Evolutionary conservation across 805 yeast species (phyloP), one percentile per base, ranked within the genome.

Genomic region (Schwanniomyces occidentalis): DNA sequence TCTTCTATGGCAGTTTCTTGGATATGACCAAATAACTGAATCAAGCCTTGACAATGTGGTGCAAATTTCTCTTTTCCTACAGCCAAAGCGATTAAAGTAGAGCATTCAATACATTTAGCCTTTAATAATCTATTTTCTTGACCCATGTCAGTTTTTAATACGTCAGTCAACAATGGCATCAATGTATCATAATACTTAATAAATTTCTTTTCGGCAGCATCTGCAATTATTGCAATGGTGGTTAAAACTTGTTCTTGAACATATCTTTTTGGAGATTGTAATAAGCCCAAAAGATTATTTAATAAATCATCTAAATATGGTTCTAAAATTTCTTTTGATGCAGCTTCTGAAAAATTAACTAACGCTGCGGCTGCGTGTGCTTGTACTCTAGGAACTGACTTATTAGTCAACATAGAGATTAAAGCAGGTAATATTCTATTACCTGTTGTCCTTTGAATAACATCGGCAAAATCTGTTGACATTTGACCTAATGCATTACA

Each of bases 361-460:
- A 91, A 71, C 0, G 99, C 99, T 34, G 99, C 99, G 27, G 99
- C 97, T 12, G 97, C 98, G 56, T 93, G 99, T 0, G 96, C 87
- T 65, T 91, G 98, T 16, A 93, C 99, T 53, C 98, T 73, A 33
- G 95, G 91, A 38, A 83, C 90, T 31, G 88, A 78, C 44, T 75
- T 75, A 42, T 74, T 71, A 2, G 82, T 80, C 34, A 93, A 73
- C 69, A 78, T 87, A 8, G 95, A 80, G 35, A 93, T 85, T 45
- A 93, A 72, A 2, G 95, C 93, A 5, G 98, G 98, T 36, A 93
- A 69, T 28, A 93, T 80, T 44, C 85, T 70, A 46, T 76, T 77
- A 42, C 90, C 95, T 14, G 88, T 75, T 32, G 85, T 80, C 49
- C 82, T 73, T 66, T 93, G 98, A 40, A 93, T 83, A 10, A 75